Evolutionary conservation across 768 basidiomycete genomes (phyloP), one percentile per base, ranked within the genome.

Genomic region (Cytidiella melzeri): DNA sequence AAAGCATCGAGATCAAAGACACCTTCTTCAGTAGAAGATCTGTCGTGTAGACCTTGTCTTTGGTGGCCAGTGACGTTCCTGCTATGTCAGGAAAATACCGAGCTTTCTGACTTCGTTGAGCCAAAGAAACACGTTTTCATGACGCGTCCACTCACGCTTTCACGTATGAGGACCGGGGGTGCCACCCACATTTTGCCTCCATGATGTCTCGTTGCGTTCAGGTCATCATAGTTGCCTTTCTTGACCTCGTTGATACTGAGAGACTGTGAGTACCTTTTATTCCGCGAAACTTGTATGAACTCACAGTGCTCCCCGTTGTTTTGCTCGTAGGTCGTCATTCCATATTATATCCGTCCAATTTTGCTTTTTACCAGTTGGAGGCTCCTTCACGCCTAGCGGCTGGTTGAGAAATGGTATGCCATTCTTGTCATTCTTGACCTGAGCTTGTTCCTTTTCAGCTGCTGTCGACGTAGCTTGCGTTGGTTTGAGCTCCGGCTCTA

Each of bases 121-220:
- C 27, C 25, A 26, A 26, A 15, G 11, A 42, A 21, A 26, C 13
- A 26, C 6, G 43, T 34, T 21, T 45, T 26, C 28, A 41, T 21
- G 20, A 41, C 20, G 19, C 39, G 10, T 15, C 18, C 19, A 75
- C 88, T 57, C 61, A 94, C 94, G 56, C 95, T 91, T 70, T 92
- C 89, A 24, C 83, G 81, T 54, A 98, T 92, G 57, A 97, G 73
- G 19, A 88, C 86, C 19, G 77, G 81, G 1, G 93, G 94, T 10
- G 92, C 93, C 45, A 92, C 79, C 92, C 92, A 98, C 7, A 87
- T 86, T 70, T 98, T 98, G 13, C 95, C 95, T 13, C 92, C 93
- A 57, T 92, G 80, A 38, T 75, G 75, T 44, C 85, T 72, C 1
- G 89, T 86, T 62, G 84, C 81, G 58, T 89, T 87, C 36, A 84